Evolutionary conservation across 352 stramenopile species (phyloP), one percentile per base, ranked within the genome.

Genomic region (Globisporangium spinosum): DNA sequence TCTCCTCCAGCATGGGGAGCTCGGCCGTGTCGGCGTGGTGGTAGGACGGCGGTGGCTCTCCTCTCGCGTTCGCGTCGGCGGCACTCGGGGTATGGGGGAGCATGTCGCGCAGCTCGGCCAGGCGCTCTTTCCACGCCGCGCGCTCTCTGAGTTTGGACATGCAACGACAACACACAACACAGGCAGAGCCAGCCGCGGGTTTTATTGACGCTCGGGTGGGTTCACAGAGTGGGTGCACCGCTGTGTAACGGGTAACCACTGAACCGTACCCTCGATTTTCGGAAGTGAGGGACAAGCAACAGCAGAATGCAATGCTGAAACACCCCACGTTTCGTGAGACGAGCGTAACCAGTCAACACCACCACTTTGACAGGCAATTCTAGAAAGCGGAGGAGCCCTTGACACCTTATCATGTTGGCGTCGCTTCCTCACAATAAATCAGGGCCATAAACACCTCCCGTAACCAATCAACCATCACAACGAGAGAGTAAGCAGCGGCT

Each of bases 1-100:
- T 56, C 25, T 62, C 66, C 53, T 71, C 66, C 35, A 71, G 66
- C 58, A 71, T 71, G 25, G 68, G 68, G 15, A 65, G 54, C 23
- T 73, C 68, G 17, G 13, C 23, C 8, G 67, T 58, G 40, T 64
- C 6, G 6, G 40, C 55, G 40, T 63, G 38, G n/a, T 71, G 27
- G 47, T 70, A 66, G 23, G 49, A 15, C 29, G 20, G 32, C 23
- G 43, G 43, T 1, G 17, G 6, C 43, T 22, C 17, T 51, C 43
- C 17, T 51, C 17, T 51, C 17, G 40, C 20, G 27, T 57, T 65
- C 23, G 65, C 62, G 49, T 27, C 51, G 69, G 38, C 40, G 20
- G 23, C 40, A 15, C 23, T 62, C 25, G 35, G 13, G 4, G 69
- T 34, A 22, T 32, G 22, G n/a, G 65, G 66, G 25, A 71, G 38